Evolutionary conservation across 108 stramenopile genomes (phyloP), one percentile per base, ranked within the genome.

Genomic region (Fistulifera solaris): DNA sequence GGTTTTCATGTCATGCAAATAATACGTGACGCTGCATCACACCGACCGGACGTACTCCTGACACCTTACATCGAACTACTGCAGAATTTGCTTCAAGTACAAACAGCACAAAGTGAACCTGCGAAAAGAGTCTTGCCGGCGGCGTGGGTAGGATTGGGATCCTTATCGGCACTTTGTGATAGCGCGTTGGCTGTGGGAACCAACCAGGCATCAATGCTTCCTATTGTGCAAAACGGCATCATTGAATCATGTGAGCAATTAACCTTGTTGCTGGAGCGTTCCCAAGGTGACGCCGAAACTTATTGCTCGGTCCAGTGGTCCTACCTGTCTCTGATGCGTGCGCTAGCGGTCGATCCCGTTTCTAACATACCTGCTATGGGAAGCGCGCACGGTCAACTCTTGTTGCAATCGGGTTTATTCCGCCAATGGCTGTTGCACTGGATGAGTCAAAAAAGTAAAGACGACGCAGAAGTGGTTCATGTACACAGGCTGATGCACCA

Each of bases 391-490:
- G 54, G 57, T 0, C 65, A 66, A 38, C 18, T 35, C 1, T 22
- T 66, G 14, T 44, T 66, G 50, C 50, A 58, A 31, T 58, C 65
- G 1, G 65, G 65, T 31, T 44, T 66, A 2, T 66, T 66, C 58
- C 58, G 57, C 10, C 22, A 22, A 16, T 62, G 52, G 62, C 52
- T 43, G 12, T 23, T 14, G 52, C 40, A 35, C 52, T 52, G 61
- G 51, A 24, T 38, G 15, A 53, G 23, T 19, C 51, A 10, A 15
- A 21, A 19, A 19, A 21, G 16, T 45, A 3, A 5, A 8, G 44
- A 3, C 16, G 11, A 11, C 44, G 44, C 16, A 8, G 44, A 45
- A 45, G 44, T 11, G 11, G 16, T 6, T 11, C 4, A 45, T 45
- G 44, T 45, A 17, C 31, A 35, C 31, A 35, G 31, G 6, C 31